Evolutionary conservation across 208 protist species (phyloP).

Genomic region (Crithidia acanthocephali): DNA sequence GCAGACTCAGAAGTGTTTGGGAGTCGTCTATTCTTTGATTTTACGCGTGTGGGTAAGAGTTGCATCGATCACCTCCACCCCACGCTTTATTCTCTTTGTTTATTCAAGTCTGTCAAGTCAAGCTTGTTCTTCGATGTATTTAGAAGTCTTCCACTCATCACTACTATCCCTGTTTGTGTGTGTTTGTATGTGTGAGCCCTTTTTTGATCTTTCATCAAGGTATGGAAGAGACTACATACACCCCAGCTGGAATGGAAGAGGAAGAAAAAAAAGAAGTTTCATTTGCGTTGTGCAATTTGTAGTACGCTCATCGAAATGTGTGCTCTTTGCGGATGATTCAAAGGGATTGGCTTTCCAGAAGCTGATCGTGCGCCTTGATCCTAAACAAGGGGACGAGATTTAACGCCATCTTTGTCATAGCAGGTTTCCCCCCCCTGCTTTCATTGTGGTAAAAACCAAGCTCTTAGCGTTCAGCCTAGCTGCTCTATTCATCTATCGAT

Average conservation of each 20-base stretch:
- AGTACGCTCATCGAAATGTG: too few species aligned
- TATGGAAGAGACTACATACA: too few species aligned
- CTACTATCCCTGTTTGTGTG: background rate
- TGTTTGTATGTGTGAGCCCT: background rate
- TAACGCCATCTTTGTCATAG: background rate
- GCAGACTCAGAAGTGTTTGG: too few species aligned
- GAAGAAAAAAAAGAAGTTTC: background rate
- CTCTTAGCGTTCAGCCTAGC: too few species aligned
- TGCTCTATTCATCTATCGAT: too few species aligned
- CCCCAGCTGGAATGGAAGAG: background rate
- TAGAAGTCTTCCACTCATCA: background rate
- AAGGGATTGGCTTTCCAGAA: background rate
- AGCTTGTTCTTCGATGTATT: constrained; percentile 19
- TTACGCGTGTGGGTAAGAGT: too few species aligned
- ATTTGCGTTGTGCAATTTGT: too few species aligned
- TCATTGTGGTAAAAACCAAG: too few species aligned
- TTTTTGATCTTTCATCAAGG: too few species aligned
- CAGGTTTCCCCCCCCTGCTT: too few species aligned
- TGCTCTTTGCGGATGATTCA: too few species aligned
- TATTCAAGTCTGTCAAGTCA: background rate
- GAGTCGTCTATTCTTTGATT: background rate
- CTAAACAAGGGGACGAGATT: background rate
- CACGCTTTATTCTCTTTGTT: constrained; percentile 19
- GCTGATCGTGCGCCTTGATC: background rate
- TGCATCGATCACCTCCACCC: background rate